These are phyloP conservation scores for Flaveria trinervia DNA, from an alignment of 129 eudicot species.

Conservation along the genomic window DNA sequence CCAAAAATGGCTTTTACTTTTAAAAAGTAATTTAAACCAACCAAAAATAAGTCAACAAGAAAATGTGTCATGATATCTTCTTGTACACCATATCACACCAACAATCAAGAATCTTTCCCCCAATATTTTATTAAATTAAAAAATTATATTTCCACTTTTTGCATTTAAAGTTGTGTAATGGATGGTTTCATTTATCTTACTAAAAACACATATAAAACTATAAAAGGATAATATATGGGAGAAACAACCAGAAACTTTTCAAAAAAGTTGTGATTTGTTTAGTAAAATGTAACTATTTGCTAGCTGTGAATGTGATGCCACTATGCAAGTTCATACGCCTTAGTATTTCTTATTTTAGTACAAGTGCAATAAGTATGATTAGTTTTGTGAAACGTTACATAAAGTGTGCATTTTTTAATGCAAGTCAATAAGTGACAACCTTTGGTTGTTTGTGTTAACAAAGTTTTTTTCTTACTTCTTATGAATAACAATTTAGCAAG, in stretches of 20 bases:
- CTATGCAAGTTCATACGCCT: neutral
- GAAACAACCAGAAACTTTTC: neutral
- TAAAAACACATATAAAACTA: neutral
- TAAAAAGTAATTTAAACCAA: conserved; percentile 28
- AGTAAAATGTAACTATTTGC: no score
- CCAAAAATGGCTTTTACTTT: conserved; percentile 21
- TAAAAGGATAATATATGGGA: neutral
- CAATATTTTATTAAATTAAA: conserved; percentile 22
- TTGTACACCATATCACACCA: conserved; percentile 35
- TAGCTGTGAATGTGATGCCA: neutral
- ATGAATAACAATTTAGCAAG: no score
- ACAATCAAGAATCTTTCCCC: conserved; percentile 27
- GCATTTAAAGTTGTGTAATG: neutral
- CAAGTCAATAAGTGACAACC: no score
- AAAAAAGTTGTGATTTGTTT: no score
- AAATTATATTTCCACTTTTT: neutral
- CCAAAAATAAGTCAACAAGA: conserved; percentile 29
- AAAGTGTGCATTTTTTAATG: no score
- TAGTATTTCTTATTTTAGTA: neutral
- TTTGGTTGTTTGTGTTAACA: no score
- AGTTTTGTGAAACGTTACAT: no score
- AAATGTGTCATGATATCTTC: conserved; percentile 30
- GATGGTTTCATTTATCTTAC: neutral
- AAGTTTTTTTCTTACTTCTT: no score
- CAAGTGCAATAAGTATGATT: no score